Percentiles rank a stretch among this genome's conserved stretches.
Conservation (phyloP, 768 basidiomycete genomes). For the Mycena filopes region DNA sequence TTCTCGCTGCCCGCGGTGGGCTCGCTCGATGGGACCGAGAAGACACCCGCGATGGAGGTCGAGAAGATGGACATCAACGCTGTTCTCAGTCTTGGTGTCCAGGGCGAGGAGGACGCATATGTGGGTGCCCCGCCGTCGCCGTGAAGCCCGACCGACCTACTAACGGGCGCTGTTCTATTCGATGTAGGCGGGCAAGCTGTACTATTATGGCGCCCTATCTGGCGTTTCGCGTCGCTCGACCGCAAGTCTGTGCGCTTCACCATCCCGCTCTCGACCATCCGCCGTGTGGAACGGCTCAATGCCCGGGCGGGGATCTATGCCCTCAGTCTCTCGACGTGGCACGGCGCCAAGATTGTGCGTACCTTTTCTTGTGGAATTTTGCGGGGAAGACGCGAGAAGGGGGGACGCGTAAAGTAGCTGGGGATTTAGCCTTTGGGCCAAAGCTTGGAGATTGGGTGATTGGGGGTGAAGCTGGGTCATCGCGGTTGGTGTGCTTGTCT, state of each 20-base stretch:
- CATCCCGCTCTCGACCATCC: constrained; percentile 89
- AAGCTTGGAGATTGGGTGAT: background rate
- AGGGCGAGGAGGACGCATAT: constrained; percentile 92
- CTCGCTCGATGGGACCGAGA: constrained; percentile 37
- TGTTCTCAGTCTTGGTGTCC: constrained; percentile 79
- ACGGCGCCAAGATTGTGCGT: constrained; percentile 91
- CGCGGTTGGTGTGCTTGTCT: too few species aligned
- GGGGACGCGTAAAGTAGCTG: constrained; percentile 24
- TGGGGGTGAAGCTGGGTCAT: too few species aligned
- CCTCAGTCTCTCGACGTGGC: constrained; percentile 94
- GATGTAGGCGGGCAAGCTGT: constrained; percentile 85
- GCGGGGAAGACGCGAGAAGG: constrained; percentile 5
- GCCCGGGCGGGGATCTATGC: constrained; percentile 95
- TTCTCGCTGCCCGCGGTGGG: constrained; percentile 62
- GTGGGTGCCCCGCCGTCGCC: constrained; percentile 61
- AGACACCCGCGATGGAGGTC: constrained; percentile 49
- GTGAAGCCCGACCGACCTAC: constrained; percentile 3
- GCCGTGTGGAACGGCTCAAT: constrained; percentile 93
- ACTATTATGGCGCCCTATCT: constrained; percentile 91
- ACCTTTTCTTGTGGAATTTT: constrained; percentile 1
- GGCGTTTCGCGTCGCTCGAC: constrained; percentile 89
- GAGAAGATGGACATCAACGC: constrained; percentile 91
- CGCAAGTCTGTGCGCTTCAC: constrained; percentile 93
- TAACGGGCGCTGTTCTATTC: too few species aligned
- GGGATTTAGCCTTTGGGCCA: constrained; percentile 13